Evolutionary conservation across 352 stramenopile genomes (phyloP).

Genomic region (Phytophthora capsici): DNA sequence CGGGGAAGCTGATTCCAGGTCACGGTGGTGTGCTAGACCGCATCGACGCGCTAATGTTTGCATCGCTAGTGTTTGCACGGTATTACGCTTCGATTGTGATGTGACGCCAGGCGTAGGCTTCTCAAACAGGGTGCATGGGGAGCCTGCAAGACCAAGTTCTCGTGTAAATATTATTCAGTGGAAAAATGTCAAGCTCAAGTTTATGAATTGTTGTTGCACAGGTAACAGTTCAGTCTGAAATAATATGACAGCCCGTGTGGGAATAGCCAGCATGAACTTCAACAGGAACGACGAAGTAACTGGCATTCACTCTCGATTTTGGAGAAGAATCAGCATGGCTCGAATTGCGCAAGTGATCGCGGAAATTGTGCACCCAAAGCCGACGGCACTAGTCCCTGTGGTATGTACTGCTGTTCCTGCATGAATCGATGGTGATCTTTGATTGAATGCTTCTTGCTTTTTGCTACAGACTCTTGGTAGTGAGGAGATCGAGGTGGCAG

Average conservation of each 20-base stretch:
- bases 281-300: conserved; percentile 13
- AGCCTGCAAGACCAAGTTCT: conserved; percentile 9
- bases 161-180: conserved; percentile 14
- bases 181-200: background rate
- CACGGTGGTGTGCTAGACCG: conserved; percentile 96
- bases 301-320: conserved; percentile 7
- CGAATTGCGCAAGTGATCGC: conserved; percentile 54
- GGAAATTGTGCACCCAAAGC: conserved; percentile 68
- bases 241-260: conserved; percentile 5
- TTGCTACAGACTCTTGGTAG: conserved; percentile 47
- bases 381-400: conserved; percentile 68
- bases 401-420: conserved; percentile 22
- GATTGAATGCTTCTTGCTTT: background rate
- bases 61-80: conserved; percentile 64
- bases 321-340: conserved; percentile 38
- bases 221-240: no score
- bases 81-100: conserved; percentile 66
- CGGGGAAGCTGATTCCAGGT: conserved; percentile 95
- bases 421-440: background rate
- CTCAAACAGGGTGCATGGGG: conserved; percentile 31
- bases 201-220: no score
- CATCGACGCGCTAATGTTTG: conserved; percentile 96
- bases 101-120: conserved; percentile 34
- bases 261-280: conserved; percentile 35
- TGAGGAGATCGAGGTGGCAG: conserved; percentile 75